Base-by-base conservation (phyloP, 2,329 filamentous ascomycete species). In the Claviceps paspali region DNA sequence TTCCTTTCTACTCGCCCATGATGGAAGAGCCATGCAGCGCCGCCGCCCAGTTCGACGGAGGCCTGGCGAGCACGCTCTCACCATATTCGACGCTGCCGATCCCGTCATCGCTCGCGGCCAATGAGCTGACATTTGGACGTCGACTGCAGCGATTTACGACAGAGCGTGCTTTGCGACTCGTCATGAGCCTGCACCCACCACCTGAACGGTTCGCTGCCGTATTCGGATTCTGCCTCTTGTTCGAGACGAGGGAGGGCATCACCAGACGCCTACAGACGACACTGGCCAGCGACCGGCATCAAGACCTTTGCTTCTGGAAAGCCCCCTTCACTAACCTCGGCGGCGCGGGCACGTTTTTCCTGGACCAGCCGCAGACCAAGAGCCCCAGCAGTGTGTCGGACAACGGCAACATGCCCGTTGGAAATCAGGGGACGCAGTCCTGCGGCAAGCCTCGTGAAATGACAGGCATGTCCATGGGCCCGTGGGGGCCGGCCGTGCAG, bases 191-290 rank as follows among this genome's bases (percentile, higher is more conserved):
- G 2, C 57, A 64, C 44, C 65, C 71, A 33, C 63, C 68, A 0
- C 63, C 65, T 2, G 52, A 60, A 2, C 54, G 55, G 1, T 62
- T 76, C 38, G 57, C 62, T n/a, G 65, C 67, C 24, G 65, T 76
- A 1, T 87, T 86, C 52, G 77, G 74, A 26, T 79, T 85, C 39
- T 76, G 74, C n/a, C 59, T 80, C 14, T 65, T 76, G 19, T 77
- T 78, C 42, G 67, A 76, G 47, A 56, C 60, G 1, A 56, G 56
- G 4, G 65, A 70, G 4, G 47, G 54, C 27, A 73, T 76, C 38
- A 42, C 67, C 21, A 43, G 52, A 14, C 60, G 64, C 11, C 52
- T 67, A 11, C 52, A 40, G 12, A 43, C 45, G 9, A 47, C 52
- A 4, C 47, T 71, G 11, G 50, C 45, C 9, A 50, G 48, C 17